Percentiles rank a stretch among this genome's conserved stretches.
Conservation (phyloP, 2,329 filamentous ascomycete species). For the Neopestalotiopsis clavispora region DNA sequence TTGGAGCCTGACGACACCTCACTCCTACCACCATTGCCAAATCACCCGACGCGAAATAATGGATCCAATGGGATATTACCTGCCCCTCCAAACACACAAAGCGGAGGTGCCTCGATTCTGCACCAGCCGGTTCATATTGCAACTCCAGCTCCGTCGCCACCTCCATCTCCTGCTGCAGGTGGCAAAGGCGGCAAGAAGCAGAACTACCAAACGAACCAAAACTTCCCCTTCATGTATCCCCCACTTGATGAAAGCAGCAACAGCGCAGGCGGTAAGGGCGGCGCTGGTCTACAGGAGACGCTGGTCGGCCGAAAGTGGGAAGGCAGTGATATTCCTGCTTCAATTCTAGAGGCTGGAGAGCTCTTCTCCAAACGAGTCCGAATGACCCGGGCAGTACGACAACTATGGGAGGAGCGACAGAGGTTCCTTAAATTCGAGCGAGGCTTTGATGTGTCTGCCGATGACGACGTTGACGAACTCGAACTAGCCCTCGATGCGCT, state of each 20-base stretch:
- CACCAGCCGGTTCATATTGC: conserved; percentile 97
- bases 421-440: conserved; percentile 90
- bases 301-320: conserved; percentile 88
- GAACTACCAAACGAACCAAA: conserved; percentile 98
- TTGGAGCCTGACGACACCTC: conserved; percentile 91
- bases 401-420: conserved; percentile 94
- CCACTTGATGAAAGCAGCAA: conserved; percentile 89
- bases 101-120: conserved; percentile 77
- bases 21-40: conserved; percentile 82
- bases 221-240: conserved; percentile 97
- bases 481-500: conserved; percentile 43
- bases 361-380: conserved; percentile 89
- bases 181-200: conserved; percentile 98
- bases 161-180: conserved; percentile 83
- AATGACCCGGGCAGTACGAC: conserved; percentile 88
- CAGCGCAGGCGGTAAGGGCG: conserved; percentile 86
- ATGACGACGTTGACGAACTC: conserved; percentile 48
- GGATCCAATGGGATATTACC: conserved; percentile 67
- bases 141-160: conserved; percentile 95
- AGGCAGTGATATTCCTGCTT: conserved; percentile 91
- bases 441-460: conserved; percentile 73
- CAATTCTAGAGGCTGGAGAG: conserved; percentile 92
- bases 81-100: conserved; percentile 57
- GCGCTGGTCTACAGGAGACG: conserved; percentile 77
- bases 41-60: conserved; percentile 68